Percentiles rank a stretch among this genome's conserved stretches.
These are phyloP conservation scores for Symbiodinium natans DNA, from an alignment of 73 alveolate species.

Conservation along the genomic window DNA sequence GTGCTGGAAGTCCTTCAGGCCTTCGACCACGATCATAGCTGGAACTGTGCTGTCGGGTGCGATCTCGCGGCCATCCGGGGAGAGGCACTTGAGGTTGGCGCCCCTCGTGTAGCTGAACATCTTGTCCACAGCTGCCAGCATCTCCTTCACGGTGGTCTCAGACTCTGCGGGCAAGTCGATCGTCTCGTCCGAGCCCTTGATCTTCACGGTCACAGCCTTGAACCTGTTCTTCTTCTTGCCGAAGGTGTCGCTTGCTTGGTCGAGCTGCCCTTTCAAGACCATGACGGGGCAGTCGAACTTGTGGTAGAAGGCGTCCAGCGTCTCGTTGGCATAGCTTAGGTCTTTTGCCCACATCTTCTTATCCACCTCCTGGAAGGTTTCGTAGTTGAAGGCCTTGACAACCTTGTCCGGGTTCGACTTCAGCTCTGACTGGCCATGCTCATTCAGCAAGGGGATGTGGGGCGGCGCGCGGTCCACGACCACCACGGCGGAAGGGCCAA, in stretches of 20 bases:
- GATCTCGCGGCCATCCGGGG: not conserved
- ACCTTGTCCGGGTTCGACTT: constrained; percentile 70
- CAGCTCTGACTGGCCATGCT: constrained; percentile 65
- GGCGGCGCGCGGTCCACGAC: constrained; percentile 83
- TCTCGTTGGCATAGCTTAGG: constrained; percentile 18
- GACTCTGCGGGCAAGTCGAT: constrained; percentile 5
- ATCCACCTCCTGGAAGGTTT: constrained; percentile 25
- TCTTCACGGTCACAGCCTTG: constrained; percentile 74
- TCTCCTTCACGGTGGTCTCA: constrained; percentile 73
- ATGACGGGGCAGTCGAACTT: constrained; percentile 30
- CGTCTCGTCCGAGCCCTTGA: constrained; percentile 61
- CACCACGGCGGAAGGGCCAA: constrained; percentile 64
- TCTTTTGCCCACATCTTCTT: constrained; percentile 18
- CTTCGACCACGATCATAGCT: constrained; percentile 37
- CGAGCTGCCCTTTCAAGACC: not conserved
- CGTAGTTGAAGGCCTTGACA: constrained; percentile 74
- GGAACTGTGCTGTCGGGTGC: not conserved
- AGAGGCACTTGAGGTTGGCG: not conserved
- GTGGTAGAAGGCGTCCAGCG: constrained; percentile 79
- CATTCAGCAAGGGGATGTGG: constrained; percentile 35
- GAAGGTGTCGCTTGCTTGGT: not conserved
- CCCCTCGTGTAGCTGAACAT: constrained; percentile 69
- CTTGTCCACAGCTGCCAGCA: constrained; percentile 57
- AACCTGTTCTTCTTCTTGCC: constrained; percentile 87
- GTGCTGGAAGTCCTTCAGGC: constrained; percentile 85